Evolutionary conservation across 108 stramenopile genomes (phyloP).

Genomic region (Discostella stelligeroides): DNA sequence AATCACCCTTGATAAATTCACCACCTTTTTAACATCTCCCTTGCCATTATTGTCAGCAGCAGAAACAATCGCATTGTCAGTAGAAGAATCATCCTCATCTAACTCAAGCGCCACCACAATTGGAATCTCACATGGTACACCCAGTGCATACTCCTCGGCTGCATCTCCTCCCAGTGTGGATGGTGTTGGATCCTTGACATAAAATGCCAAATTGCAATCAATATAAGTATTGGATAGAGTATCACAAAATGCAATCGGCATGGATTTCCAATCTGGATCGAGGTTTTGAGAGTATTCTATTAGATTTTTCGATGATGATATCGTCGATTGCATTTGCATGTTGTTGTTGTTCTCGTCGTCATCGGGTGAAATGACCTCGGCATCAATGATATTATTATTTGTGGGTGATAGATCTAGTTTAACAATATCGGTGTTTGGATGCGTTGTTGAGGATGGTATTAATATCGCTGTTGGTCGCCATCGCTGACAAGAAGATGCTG

Average conservation of each 20-base stretch:
- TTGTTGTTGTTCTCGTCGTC: slow-evolving; percentile 4
- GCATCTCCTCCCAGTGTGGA: neutral
- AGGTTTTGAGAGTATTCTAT: slow-evolving; percentile 50
- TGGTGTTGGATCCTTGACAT: slow-evolving; percentile 24
- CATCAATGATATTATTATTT: slow-evolving; percentile 46
- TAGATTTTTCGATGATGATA: slow-evolving; percentile 9
- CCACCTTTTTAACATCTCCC: neutral
- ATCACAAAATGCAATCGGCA: slow-evolving; percentile 50
- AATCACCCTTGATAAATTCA: slow-evolving; percentile 32
- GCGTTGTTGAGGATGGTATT: too few relatives aligned
- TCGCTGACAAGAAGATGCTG: slow-evolving; percentile 20
- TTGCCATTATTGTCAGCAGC: neutral
- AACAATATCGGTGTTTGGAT: too few relatives aligned
- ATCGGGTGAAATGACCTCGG: slow-evolving; percentile 30
- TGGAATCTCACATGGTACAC: slow-evolving; percentile 43
- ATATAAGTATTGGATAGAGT: slow-evolving; percentile 36
- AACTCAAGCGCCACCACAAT: slow-evolving; percentile 44
- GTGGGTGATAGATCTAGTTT: neutral
- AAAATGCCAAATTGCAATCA: slow-evolving; percentile 51
- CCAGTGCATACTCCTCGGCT: slow-evolving; percentile 29
- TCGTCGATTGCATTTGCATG: neutral
- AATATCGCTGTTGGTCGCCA: slow-evolving; percentile 32
- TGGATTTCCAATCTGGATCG: slow-evolving; percentile 52
- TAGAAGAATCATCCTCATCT: slow-evolving; percentile 3
- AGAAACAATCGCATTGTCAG: neutral